Evolutionary conservation across 345 rosid species (phyloP), one percentile per base, ranked within the genome.

Genomic region (Salix brachista): DNA sequence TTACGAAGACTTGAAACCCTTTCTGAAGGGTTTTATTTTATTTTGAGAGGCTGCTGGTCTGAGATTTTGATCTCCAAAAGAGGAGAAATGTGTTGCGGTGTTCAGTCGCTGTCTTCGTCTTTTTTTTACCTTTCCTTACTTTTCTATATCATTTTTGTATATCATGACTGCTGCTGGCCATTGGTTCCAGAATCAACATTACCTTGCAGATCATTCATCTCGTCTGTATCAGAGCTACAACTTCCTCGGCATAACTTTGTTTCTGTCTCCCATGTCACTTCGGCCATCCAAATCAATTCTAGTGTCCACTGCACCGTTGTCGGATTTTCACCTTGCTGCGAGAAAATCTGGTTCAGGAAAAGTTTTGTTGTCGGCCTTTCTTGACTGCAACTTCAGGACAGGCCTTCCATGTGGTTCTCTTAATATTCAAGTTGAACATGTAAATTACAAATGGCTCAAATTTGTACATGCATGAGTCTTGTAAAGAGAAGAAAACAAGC

Each of bases 301-400:
- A 16, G 25, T 68, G 64, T 78, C 72, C 4, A 60, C 65, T 42
- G 50, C 56, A 18, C 72, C 69, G 10, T 39, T 54, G 7, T 16
- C 41, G 4, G 58, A 2, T 25, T 71, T 52, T 25, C 42, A 44
- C 65, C 68, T 10, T 74, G 58, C 39, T 78, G 72, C 61, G 69
- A 30, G 52, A 30, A 36, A 26, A 72, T 37, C 37, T 78, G 76
- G 67, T 28, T 26, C 61, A 80, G 37, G 12, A 73, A 65, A n/a
- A 71, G 50, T 52, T 80, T 76, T 28, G 77, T 7, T 42, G 25
- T 42, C 25, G 75, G 37, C 71, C 73, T 78, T 68, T 30, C 75
- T 72, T 66, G 75, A 61, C 46, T 61, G 77, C 62, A 80, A 7
- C 73, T 65, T 70, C 46, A 34, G 6, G 36, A 34, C 36, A 34